Conservation (phyloP, 345 rosid species). For the Pelargonium nanum region DNA sequence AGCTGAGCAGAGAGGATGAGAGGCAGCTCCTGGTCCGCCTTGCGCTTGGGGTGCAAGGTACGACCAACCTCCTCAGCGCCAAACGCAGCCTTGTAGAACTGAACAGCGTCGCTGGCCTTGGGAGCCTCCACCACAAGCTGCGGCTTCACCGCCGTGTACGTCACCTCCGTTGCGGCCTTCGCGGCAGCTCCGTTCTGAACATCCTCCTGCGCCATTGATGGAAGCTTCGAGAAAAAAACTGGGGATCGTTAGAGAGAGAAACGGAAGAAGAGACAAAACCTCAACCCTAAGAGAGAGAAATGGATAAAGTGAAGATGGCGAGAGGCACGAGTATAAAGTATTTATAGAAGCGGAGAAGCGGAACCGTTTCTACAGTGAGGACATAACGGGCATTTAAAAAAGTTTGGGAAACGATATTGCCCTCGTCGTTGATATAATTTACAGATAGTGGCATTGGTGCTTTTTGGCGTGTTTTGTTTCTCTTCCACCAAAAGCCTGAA, state of each 20-base stretch:
- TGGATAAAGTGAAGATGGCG: background rate
- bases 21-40: constrained; percentile 87
- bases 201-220: constrained; percentile 45
- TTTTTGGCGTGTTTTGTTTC: background rate
- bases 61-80: constrained; percentile 63
- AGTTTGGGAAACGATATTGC: constrained; percentile 5
- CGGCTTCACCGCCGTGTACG: constrained; percentile 51
- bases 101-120: constrained; percentile 62
- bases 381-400: constrained; percentile 17
- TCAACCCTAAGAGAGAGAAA: constrained; percentile 29
- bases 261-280: background rate
- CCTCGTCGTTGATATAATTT: constrained; percentile 16
- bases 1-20: constrained; percentile 65
- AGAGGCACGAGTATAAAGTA: constrained; percentile 1
- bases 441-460: constrained; percentile 21
- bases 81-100: constrained; percentile 75
- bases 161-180: constrained; percentile 24
- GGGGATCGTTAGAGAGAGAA: background rate
- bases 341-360: constrained; percentile 57
- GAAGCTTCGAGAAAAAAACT: background rate
- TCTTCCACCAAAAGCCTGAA: too few relatives aligned
- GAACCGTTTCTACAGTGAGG: constrained; percentile 32
- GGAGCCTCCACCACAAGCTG: constrained; percentile 72
- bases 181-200: constrained; percentile 44
- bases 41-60: constrained; percentile 65